A percentile compares a stretch with the other conserved stretches of the same genome.
Evolutionary conservation across 208 protist genomes (phyloP).

Genomic region (Jaenimonas drosophilae): DNA sequence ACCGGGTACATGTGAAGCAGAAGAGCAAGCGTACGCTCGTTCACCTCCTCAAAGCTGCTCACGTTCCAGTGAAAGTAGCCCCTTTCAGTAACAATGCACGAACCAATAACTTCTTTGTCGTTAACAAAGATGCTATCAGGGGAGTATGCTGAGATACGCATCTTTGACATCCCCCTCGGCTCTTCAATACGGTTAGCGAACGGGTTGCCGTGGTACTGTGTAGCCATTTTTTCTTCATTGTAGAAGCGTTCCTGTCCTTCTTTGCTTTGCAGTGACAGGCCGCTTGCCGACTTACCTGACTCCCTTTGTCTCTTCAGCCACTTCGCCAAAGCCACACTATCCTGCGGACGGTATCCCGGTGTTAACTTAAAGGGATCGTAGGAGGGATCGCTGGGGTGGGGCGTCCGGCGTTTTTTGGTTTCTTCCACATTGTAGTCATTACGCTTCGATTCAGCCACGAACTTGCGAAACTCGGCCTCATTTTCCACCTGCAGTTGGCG

Average conservation of each 20-base stretch:
- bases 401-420: slow-evolving; percentile 52
- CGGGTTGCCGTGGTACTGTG: slow-evolving; percentile 82
- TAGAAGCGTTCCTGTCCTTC: slow-evolving; percentile 87
- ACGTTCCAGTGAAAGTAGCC: slow-evolving; percentile 85
- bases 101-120: slow-evolving; percentile 85
- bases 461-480: slow-evolving; percentile 81
- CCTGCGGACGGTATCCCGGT: slow-evolving; percentile 77
- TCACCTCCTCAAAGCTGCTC: slow-evolving; percentile 82
- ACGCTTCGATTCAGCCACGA: slow-evolving; percentile 72
- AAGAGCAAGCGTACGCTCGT: slow-evolving; percentile 73
- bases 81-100: slow-evolving; percentile 84
- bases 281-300: slow-evolving; percentile 66
- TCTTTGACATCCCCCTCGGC: slow-evolving; percentile 59
- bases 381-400: slow-evolving; percentile 79
- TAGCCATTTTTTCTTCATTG: slow-evolving; percentile 90
- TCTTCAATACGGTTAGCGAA: slow-evolving; percentile 77
- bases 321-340: slow-evolving; percentile 67
- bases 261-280: slow-evolving; percentile 59
- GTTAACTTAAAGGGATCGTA: slow-evolving; percentile 85
- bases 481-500: slow-evolving; percentile 84
- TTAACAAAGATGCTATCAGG: slow-evolving; percentile 85
- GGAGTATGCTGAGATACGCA: slow-evolving; percentile 75
- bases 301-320: slow-evolving; percentile 84
- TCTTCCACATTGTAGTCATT: slow-evolving; percentile 42
- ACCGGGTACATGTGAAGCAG: slow-evolving; percentile 83